Percentiles rank a stretch among this genome's conserved stretches.
These are phyloP conservation scores for Solanum hybrid DNA, from an alignment of 305 asterid genomes.

Conservation along the genomic window DNA sequence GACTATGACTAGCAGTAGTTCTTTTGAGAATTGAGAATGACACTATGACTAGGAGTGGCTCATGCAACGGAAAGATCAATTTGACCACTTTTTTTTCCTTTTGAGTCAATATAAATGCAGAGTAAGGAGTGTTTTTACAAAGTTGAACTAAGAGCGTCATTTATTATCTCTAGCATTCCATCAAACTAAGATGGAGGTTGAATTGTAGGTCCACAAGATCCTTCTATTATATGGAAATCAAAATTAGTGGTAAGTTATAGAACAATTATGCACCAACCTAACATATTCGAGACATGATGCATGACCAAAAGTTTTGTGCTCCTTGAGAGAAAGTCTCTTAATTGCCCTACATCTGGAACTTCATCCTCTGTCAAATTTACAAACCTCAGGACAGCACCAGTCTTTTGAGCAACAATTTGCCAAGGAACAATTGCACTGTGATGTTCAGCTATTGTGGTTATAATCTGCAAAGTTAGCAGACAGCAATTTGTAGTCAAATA, in stretches of 20 bases:
- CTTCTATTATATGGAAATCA: background rate
- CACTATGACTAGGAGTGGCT: background rate
- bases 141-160: background rate
- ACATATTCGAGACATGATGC: conserved; percentile 84
- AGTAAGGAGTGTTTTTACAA: background rate
- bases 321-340: conserved; percentile 48
- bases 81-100: background rate
- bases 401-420: conserved; percentile 91
- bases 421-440: conserved; percentile 96
- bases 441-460: conserved; percentile 82
- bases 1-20: background rate
- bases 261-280: conserved; percentile 48
- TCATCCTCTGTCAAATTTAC: conserved; percentile 60
- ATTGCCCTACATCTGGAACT: conserved; percentile 65
- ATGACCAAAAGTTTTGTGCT: conserved; percentile 63
- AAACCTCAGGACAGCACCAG: conserved; percentile 75
- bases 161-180: background rate
- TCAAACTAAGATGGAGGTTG: background rate
- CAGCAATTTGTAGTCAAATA: background rate
- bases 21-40: background rate
- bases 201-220: background rate
- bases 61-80: background rate
- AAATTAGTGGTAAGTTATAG: background rate
- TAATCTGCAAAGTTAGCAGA: conserved; percentile 34
- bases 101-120: background rate